Percentiles rank a stretch among this genome's conserved stretches.
phyloP scores from a whole-genome alignment of 495 filamentous ascomycete species.

The Filosporella fistucella region DNA sequence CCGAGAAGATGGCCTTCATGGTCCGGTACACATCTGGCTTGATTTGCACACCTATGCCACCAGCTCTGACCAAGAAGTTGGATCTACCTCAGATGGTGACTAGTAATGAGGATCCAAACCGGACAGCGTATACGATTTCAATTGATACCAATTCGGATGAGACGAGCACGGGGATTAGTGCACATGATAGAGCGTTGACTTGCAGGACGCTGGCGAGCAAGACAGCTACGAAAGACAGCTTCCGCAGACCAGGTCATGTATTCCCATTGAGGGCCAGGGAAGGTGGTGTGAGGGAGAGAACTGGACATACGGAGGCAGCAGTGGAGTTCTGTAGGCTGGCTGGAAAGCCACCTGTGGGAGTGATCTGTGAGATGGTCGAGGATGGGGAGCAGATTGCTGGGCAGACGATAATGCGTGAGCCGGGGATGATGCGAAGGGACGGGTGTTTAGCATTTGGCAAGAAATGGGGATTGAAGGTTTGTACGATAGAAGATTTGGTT shows the following conservation, averaged over 20 bases:
- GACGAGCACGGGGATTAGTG: conserved; percentile 85
- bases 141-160: conserved; percentile 69
- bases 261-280: conserved; percentile 76
- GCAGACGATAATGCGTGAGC: conserved; percentile 50
- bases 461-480: conserved; percentile 85
- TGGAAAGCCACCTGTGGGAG: conserved; percentile 68
- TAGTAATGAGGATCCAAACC: conserved; percentile 77
- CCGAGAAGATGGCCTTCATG: conserved; percentile 92
- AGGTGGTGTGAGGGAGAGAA: conserved; percentile 74
- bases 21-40: conserved; percentile 85
- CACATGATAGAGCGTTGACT: conserved; percentile 80
- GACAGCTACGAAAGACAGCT: conserved; percentile 46
- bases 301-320: conserved; percentile 90
- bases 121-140: conserved; percentile 87
- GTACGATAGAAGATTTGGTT: conserved; percentile 90
- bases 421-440: conserved; percentile 91
- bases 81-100: conserved; percentile 84
- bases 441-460: conserved; percentile 83
- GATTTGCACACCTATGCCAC: conserved; percentile 80
- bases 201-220: conserved; percentile 75
- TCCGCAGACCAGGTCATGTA: conserved; percentile 86
- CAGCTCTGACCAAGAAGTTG: conserved; percentile 59
- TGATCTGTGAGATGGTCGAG: conserved; percentile 84
- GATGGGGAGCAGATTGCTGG: conserved; percentile 62
- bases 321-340: conserved; percentile 81